phyloP scores from a whole-genome alignment of 305 asterid species.

The Fraxinus paxiana region DNA sequence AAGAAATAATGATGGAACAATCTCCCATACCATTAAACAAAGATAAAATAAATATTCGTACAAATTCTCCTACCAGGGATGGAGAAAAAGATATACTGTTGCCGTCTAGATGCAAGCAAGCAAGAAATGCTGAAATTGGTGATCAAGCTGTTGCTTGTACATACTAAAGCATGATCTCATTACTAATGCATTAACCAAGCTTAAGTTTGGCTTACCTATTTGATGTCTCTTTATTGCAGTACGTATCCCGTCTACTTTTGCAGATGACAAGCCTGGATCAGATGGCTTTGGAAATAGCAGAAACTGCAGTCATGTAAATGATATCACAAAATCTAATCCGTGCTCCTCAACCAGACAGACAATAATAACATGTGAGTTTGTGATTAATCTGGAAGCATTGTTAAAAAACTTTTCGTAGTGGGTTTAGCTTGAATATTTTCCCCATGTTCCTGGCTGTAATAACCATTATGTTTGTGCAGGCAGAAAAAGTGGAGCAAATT shows the following conservation, averaged over 20 bases:
- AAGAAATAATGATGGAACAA: constrained; percentile 4
- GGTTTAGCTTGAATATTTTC: background rate
- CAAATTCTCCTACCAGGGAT: background rate
- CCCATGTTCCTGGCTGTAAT: background rate
- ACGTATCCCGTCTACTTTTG: background rate
- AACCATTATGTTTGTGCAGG: background rate
- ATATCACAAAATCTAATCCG: background rate
- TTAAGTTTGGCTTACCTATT: background rate
- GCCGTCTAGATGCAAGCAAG: background rate
- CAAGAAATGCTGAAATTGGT: background rate
- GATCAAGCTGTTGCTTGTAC: background rate
- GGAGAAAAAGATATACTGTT: background rate
- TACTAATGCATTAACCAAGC: background rate
- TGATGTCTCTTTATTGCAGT: background rate
- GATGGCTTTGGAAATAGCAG: background rate
- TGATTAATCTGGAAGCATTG: background rate
- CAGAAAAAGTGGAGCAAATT: background rate
- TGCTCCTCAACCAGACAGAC: background rate
- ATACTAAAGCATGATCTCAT: background rate
- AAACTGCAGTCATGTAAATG: background rate
- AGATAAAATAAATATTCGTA: constrained; percentile 15
- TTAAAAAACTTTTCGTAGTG: background rate
- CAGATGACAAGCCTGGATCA: background rate
- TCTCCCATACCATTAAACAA: background rate
- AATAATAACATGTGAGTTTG: background rate